These are phyloP conservation scores for Phaeosphaeria sp. DNA, from an alignment of 2,329 filamentous ascomycete species.

Conservation along the genomic window DNA sequence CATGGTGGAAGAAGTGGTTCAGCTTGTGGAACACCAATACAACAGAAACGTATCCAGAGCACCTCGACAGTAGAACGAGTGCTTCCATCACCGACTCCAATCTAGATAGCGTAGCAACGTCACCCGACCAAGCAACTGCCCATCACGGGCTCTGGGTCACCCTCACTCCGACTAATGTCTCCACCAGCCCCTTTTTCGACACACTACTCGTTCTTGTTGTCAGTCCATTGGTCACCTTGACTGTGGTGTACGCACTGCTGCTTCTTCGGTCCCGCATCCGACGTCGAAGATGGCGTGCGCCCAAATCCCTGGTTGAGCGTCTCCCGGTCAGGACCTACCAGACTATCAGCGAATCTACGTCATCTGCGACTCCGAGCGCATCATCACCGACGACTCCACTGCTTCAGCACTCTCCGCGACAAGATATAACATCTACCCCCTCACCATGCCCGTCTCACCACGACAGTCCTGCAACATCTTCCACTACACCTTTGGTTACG, in stretches of 20 bases:
- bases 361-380: conserved; percentile 68
- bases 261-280: conserved; percentile 88
- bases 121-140: conserved; percentile 45
- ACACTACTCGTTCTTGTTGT: conserved; percentile 96
- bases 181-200: conserved; percentile 92
- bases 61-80: conserved; percentile 20
- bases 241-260: conserved; percentile 88
- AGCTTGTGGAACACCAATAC: conserved; percentile 26
- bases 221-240: conserved; percentile 89
- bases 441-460: conserved; percentile 71
- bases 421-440: conserved; percentile 51
- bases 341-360: conserved; percentile 70
- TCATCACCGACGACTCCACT: conserved; percentile 81
- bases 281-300: conserved; percentile 91
- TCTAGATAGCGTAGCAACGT: conserved; percentile 22
- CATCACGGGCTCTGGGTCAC: conserved; percentile 95
- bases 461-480: conserved; percentile 56
- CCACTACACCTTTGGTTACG: conserved; percentile 31
- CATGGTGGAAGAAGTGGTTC: conserved; percentile 34
- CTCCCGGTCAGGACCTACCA: conserved; percentile 96
- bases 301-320: conserved; percentile 92
- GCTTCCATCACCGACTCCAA: conserved; percentile 24
- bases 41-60: conserved; percentile 15
- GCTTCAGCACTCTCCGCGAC: conserved; percentile 59
- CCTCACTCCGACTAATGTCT: conserved; percentile 85